Evolutionary conservation across 805 yeast species (phyloP).

Genomic region (Cyberlindnera suaveolens): DNA sequence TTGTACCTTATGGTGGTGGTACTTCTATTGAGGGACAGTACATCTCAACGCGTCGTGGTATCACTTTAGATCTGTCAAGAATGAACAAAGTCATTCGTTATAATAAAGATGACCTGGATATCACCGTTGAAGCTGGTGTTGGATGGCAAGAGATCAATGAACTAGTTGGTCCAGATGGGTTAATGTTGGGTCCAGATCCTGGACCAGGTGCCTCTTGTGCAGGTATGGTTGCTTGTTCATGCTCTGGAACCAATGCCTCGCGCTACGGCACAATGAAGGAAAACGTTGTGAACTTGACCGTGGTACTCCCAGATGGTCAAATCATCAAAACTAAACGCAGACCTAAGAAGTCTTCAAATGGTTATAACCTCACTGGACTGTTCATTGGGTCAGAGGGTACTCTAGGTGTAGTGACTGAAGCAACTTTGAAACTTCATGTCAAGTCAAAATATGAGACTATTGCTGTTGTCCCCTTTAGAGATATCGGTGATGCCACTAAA

Average conservation of each 20-base stretch:
- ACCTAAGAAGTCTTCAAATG: conserved; percentile 73
- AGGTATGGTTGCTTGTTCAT: conserved; percentile 71
- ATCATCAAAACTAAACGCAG: conserved; percentile 64
- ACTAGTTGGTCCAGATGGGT: conserved; percentile 37
- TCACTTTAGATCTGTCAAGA: conserved; percentile 49
- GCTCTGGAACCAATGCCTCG: conserved; percentile 76
- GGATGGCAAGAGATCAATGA: conserved; percentile 69
- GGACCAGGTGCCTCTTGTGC: conserved; percentile 79
- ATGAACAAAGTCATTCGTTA: conserved; percentile 55
- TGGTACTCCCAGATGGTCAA: conserved; percentile 76
- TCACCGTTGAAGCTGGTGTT: conserved; percentile 69
- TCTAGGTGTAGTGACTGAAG: conserved; percentile 70
- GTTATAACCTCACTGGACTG: conserved; percentile 69
- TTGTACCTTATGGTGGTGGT: conserved; percentile 60
- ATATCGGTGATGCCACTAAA: conserved; percentile 63
- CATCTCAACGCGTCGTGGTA: conserved; percentile 52
- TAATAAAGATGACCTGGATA: conserved; percentile 60
- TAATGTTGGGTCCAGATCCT: conserved; percentile 68
- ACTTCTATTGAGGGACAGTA: conserved; percentile 66
- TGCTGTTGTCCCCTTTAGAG: conserved; percentile 61
- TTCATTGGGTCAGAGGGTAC: conserved; percentile 80
- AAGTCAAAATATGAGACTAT: conserved; percentile 60
- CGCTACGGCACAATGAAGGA: conserved; percentile 78
- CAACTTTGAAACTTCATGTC: conserved; percentile 63
- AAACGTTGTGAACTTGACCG: conserved; percentile 58